Evolutionary conservation across 495 filamentous ascomycete species (phyloP), one percentile per base, ranked within the genome.

Genomic region (Melanomma pulvis-pyrius): DNA sequence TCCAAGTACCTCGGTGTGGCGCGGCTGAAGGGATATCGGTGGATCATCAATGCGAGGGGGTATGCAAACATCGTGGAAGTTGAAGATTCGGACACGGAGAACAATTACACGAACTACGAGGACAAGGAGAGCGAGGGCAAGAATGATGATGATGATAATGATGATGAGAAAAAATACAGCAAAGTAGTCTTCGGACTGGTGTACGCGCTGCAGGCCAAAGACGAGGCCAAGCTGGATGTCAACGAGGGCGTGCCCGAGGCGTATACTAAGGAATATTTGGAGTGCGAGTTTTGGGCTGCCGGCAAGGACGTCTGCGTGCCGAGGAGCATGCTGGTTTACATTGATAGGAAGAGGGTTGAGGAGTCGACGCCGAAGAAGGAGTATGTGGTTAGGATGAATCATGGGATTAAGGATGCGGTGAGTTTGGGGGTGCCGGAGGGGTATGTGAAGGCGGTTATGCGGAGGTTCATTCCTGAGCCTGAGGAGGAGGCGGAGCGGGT

Each of bases 341-440:
- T 89, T 8, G 83, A 87, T 71, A 75, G 80, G 54, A 69, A 81
- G 30, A 66, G 77, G 29, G 74, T 79, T 6, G 56, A 63, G 47
- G 72, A 77, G 34, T 77, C 73, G 12, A 46, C 7, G n/a, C 85
- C 87, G 0, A 82, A 80, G 71, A 72, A 77, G 19, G 89, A 91
- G 76, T 92, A 91, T 74, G 78, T 91, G 36, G 73, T 78, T 22
- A 74, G 89, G 51, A 90, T 91, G 82, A 91, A 91, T 72, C 78
- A 76, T 59, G 89, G 86, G 6, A 82, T 91, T 69, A 65, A 72
- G 57, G 88, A 92, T 78, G 87, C 85, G 5, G 63, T 84, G 57
- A 70, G 63, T 25, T 71, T 82, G 66, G 88, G 87, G 13, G 76
- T 91, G 65, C 83, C 87, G 25, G 56, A 68, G 63, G 61, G 67